Conservation (phyloP, 140 eudicot species). For the Cichorium intybus region DNA sequence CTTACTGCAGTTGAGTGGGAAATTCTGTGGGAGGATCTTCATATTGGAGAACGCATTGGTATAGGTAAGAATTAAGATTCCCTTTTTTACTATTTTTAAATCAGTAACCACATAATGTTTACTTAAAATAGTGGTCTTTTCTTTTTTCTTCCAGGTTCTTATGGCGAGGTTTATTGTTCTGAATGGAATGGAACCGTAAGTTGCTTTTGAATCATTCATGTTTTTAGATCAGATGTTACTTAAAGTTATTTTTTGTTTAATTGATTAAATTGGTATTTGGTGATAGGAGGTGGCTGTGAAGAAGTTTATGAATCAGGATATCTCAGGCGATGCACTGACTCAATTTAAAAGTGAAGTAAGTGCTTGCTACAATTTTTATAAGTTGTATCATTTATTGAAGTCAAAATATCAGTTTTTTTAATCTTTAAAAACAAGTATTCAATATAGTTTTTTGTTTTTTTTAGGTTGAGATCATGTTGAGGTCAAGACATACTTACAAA, state of each 20-base stretch:
- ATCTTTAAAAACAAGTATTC: background rate
- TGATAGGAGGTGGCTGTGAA: constrained; percentile 97
- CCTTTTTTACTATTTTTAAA: background rate
- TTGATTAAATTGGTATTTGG: too few species aligned
- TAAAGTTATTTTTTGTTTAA: background rate
- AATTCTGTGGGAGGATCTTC: constrained; percentile 88
- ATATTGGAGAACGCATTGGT: constrained; percentile 87
- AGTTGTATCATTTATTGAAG: background rate
- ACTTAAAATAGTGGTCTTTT: background rate
- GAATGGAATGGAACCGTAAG: constrained; percentile 99
- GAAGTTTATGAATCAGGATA: constrained; percentile 89
- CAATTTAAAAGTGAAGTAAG: constrained; percentile 90
- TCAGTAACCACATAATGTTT: background rate
- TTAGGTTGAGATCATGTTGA: constrained; percentile 91
- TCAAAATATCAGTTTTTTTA: background rate
- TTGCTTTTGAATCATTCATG: constrained; percentile 14
- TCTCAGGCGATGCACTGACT: constrained; percentile 78
- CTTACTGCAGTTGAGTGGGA: constrained; percentile 74
- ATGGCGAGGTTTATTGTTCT: constrained; percentile 86
- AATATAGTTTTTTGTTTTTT: constrained; percentile 5
- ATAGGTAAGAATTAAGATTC: constrained; percentile 41
- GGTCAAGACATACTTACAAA: constrained; percentile 97
- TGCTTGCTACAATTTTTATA: constrained; percentile 7
- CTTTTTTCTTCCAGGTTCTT: constrained; percentile 73
- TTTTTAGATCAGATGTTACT: constrained; percentile 1